Base-by-base conservation (phyloP, 208 protist species). In the Crithidia sp. region DNA sequence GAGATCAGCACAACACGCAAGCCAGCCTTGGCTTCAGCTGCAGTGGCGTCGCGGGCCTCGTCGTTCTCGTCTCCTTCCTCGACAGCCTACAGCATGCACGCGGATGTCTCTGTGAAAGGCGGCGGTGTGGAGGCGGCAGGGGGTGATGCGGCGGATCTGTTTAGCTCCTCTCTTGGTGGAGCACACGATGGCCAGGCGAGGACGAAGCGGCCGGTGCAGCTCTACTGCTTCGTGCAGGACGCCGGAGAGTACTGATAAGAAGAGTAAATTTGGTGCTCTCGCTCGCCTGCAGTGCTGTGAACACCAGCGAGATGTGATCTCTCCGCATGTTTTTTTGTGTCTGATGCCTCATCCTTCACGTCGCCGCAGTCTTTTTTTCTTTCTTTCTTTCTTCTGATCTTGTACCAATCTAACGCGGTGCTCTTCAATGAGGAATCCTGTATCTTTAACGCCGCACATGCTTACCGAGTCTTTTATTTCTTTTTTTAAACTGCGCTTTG, bases 181-280 rank as follows among this genome's bases (percentile, higher is more conserved):
- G 19, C 28, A 7, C 39, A 28, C 10, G 8, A 36, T 6, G 12
- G 14, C 16, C 7, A 9, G 10, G 6, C 52, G 12, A 14, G 14
- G 2, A 41, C 43, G 7, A 79, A 70, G 64, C 65, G 64, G 39
- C 63, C 72, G 16, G 14, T 79, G 17, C 84, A 81, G 44, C 77
- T 93, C 45, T 91, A 91, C 67, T 95, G 90, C 56, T 79, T 92
- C n/a, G 85, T 95, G 50, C 79, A 86, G 40, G 87, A 95, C 61
- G 90, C 87, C 14, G 82, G 85, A 2, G 80, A 91, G 63, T 79
- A 87, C 62, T 92, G 81, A 28, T 8, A 8, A 19, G 37, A 28
- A 28, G 28, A 28, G 28, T 28, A 28, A 28, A 28, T 28, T 0
- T 28, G 28, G 28, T 28, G 28, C 28, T 28, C 1, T 28, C 28